A percentile compares a stretch with the other conserved stretches of the same genome.
These are phyloP conservation scores for Pleurotus tuber-regium DNA, from an alignment of 768 basidiomycete genomes.

Conservation along the genomic window DNA sequence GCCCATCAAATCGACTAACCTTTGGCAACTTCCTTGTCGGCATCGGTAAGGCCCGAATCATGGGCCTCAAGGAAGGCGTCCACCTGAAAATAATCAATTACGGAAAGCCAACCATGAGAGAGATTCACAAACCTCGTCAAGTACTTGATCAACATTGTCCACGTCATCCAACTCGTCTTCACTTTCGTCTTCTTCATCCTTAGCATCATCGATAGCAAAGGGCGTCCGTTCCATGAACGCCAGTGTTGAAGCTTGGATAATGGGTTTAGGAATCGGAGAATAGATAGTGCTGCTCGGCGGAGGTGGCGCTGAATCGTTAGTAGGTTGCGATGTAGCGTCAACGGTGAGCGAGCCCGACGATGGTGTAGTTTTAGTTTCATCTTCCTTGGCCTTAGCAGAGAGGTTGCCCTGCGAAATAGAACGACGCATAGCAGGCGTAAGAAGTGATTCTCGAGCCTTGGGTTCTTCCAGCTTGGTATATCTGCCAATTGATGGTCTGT, in stretches of 20 bases:
- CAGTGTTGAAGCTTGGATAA: conserved; percentile 74
- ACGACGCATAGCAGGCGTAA: conserved; percentile 67
- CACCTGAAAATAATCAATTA: conserved; percentile 46
- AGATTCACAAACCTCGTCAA: conserved; percentile 72
- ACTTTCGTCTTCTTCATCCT: conserved; percentile 78
- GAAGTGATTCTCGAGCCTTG: conserved; percentile 81
- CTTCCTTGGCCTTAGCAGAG: conserved; percentile 28
- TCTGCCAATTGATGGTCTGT: conserved; percentile 84
- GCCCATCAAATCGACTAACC: conserved; percentile 49
- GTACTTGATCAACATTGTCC: conserved; percentile 70
- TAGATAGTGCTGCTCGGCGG: conserved; percentile 39
- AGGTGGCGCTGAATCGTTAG: conserved; percentile 23
- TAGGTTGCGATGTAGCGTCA: conserved; percentile 32
- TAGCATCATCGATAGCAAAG: conserved; percentile 96
- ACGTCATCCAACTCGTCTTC: conserved; percentile 52
- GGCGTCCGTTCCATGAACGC: conserved; percentile 89
- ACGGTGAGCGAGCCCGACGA: conserved; percentile 54
- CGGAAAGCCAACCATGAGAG: not conserved
- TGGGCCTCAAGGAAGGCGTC: conserved; percentile 95
- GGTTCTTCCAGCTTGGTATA: conserved; percentile 84
- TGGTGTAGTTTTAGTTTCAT: conserved; percentile 24
- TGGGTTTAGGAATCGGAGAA: conserved; percentile 49
- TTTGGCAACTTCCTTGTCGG: conserved; percentile 74
- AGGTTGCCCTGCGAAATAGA: conserved; percentile 57
- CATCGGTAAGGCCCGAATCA: conserved; percentile 80